Percentiles rank a stretch among this genome's conserved stretches.
phyloP scores from a whole-genome alignment of 306 rosid species.

The Comarum palustre region DNA sequence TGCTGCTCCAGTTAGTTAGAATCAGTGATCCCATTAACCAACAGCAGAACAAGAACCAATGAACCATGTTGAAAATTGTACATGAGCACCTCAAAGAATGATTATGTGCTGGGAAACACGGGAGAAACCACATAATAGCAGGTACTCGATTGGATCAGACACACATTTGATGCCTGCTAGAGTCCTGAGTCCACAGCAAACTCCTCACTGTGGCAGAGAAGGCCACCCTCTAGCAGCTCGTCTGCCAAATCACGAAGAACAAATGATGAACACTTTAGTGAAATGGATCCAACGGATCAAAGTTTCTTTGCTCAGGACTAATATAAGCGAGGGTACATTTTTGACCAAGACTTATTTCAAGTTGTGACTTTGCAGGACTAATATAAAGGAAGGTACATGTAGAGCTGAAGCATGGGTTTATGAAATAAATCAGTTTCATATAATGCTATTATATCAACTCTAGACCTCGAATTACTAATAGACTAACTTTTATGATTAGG shows the following conservation, averaged over 20 bases:
- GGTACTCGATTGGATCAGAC: conserved; percentile 28
- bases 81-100: background rate
- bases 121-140: conserved; percentile 31
- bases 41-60: conserved; percentile 30
- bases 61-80: no score
- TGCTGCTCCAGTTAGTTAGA: background rate
- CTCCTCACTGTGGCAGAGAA: conserved; percentile 30
- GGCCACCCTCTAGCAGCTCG: conserved; percentile 28
- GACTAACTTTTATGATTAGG: background rate
- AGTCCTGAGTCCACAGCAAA: conserved; percentile 28
- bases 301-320: conserved; percentile 27
- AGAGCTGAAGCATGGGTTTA: background rate
- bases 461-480: no score
- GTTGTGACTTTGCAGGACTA: background rate
- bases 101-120: conserved; percentile 10
- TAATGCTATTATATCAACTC: background rate
- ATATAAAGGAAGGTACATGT: background rate
- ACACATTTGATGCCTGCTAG: conserved; percentile 16
- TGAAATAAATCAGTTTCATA: background rate
- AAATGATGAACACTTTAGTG: conserved; percentile 25
- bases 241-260: conserved; percentile 26
- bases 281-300: conserved; percentile 36
- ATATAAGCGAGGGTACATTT: background rate
- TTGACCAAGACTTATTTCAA: background rate
- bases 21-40: conserved; percentile 22